Evolutionary conservation across 257 asterid species (phyloP).

Genomic region (Marsdenia floribunda): DNA sequence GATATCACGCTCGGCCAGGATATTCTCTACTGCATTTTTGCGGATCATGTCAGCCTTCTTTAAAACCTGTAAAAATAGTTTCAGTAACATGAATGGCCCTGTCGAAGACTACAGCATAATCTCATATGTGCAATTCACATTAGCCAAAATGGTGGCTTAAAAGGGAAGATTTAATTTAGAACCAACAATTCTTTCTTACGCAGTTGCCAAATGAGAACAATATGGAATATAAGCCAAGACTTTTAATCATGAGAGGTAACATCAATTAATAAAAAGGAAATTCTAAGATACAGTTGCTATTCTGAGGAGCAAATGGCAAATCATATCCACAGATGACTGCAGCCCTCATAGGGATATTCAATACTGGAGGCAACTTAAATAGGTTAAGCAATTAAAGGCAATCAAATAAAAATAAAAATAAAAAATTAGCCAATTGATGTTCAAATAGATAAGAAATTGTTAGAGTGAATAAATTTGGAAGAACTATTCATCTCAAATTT

Average conservation of each 20-base stretch:
- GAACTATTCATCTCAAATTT: neutral
- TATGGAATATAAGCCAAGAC: neutral
- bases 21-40: constrained; percentile 93
- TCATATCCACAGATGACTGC: neutral
- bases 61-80: constrained; percentile 58
- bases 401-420: too few species aligned
- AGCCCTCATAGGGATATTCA: neutral
- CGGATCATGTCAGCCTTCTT: constrained; percentile 95
- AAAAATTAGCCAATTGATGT: neutral
- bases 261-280: neutral
- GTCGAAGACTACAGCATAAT: constrained; percentile 11
- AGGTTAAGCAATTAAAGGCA: neutral
- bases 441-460: neutral
- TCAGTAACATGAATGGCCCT: constrained; percentile 16
- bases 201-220: neutral
- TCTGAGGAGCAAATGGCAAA: neutral
- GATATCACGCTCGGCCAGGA: constrained; percentile 96
- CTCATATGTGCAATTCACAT: neutral
- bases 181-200: neutral
- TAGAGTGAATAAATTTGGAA: neutral
- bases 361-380: neutral
- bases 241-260: neutral
- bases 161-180: neutral
- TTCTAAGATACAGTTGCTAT: neutral
- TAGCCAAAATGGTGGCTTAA: neutral